Base-by-base conservation (phyloP, 345 rosid species). In the Barbarea vulgaris region DNA sequence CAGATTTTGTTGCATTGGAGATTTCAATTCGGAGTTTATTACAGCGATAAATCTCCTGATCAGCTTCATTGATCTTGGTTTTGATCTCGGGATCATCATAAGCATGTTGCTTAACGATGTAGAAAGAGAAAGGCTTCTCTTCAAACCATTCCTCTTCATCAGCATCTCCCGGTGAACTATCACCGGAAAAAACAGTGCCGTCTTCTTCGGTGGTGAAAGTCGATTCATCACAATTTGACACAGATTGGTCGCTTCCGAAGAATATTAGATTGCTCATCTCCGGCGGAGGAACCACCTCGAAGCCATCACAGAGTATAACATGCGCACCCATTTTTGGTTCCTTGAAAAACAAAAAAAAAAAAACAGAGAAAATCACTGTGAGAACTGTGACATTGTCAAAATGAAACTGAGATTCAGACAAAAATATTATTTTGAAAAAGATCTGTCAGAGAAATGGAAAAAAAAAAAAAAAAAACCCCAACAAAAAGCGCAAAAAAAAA, bases 81-180 rank as follows among this genome's bases (percentile, higher is more conserved):
- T 79, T 86, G 59, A 86, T 79, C 60, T 82, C 83, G 0, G 91
- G 95, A 82, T 91, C 92, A 15, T 90, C 89, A 36, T 75, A 83
- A 12, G 73, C 70, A 4, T 85, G 86, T 75, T 78, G 81, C 54
- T 82, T 87, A 8, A 87, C 81, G 52, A 91, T 70, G 80, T 85
- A 86, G 70, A 90, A 91, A 31, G 74, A 87, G 61, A 86, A 81
- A 81, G 78, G 81, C 70, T 75, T 71, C 9, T 76, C 76, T 41
- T 74, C 87, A 56, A 89, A 87, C 96, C 97, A 94, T 18, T 75
- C 73, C n/a, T 75, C 79, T 58, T 76, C 94, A 52, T 63, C 82
- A 1, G 79, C 90, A 64, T 85, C 82, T 75, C 74, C 86, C 7
- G 88, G 96, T 33, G 84, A 74, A 51, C 82, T 82, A 62, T 83